Conservation (phyloP, 2,329 filamentous ascomycete species). For the Chaetomium sp. region DNA sequence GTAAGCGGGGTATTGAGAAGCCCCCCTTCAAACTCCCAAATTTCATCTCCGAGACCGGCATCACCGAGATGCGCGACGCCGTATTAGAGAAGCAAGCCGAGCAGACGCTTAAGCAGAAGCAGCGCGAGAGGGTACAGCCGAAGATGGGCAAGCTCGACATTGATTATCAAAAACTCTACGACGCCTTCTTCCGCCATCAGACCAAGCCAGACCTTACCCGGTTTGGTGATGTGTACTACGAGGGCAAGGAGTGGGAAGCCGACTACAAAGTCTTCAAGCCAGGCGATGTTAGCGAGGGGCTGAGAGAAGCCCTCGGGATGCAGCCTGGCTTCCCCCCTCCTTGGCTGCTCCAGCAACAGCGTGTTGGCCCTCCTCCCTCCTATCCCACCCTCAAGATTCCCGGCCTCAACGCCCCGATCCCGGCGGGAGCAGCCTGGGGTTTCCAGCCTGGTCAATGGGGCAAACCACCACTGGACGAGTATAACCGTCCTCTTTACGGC, state of each 20-base stretch:
- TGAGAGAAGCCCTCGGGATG: conserved; percentile 91
- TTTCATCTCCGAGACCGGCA: conserved; percentile 96
- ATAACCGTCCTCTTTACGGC: conserved; percentile 83
- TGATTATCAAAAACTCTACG: conserved; percentile 96
- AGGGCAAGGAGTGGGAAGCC: conserved; percentile 96
- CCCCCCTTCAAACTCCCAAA: conserved; percentile 85
- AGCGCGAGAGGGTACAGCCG: conserved; percentile 85
- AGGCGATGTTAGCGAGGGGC: conserved; percentile 79
- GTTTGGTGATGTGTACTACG: conserved; percentile 98
- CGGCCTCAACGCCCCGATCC: conserved; percentile 87
- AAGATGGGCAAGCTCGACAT: conserved; percentile 98
- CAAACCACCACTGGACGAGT: conserved; percentile 90
- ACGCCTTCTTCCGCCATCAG: conserved; percentile 97
- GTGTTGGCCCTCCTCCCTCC: conserved; percentile 85
- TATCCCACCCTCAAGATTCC: conserved; percentile 95
- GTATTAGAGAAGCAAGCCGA: conserved; percentile 93
- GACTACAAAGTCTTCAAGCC: conserved; percentile 86
- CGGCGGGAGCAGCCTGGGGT: conserved; percentile 84
- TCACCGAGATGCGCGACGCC: conserved; percentile 95
- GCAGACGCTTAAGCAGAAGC: conserved; percentile 87
- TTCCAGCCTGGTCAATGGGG: conserved; percentile 94
- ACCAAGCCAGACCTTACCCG: conserved; percentile 90
- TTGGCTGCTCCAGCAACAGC: conserved; percentile 96
- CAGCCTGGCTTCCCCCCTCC: conserved; percentile 87
- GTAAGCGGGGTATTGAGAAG: conserved; percentile 95